Evolutionary conservation across 805 yeast genomes (phyloP).

Genomic region (Starmerella bombicola): DNA sequence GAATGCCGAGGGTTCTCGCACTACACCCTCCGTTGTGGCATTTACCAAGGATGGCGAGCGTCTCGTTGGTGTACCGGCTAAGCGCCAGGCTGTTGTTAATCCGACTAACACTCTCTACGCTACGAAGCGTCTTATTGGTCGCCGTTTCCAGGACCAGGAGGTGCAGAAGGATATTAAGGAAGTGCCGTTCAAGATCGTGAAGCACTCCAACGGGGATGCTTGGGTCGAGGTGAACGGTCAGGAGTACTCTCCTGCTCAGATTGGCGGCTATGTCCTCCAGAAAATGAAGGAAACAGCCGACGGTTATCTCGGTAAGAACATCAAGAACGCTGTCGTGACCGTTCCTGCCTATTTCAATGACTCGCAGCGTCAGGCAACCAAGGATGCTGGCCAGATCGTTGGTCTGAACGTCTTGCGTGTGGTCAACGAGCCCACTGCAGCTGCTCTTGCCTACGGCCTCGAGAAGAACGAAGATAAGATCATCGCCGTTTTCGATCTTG

Average conservation of each 20-base stretch:
- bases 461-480: slow-evolving; percentile 73
- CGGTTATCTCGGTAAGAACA: slow-evolving; percentile 75
- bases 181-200: slow-evolving; percentile 82
- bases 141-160: slow-evolving; percentile 79
- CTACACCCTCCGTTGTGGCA: slow-evolving; percentile 91
- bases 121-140: slow-evolving; percentile 88
- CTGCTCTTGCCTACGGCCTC: slow-evolving; percentile 89
- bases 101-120: slow-evolving; percentile 90
- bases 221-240: slow-evolving; percentile 88
- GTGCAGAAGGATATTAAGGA: slow-evolving; percentile 79
- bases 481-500: slow-evolving; percentile 92
- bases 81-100: slow-evolving; percentile 90
- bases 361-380: slow-evolving; percentile 87
- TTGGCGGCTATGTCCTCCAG: slow-evolving; percentile 85
- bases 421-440: slow-evolving; percentile 85
- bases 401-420: slow-evolving; percentile 84
- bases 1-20: slow-evolving; percentile 63
- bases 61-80: slow-evolving; percentile 87
- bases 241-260: slow-evolving; percentile 85
- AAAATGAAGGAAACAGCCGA: slow-evolving; percentile 99
- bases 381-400: slow-evolving; percentile 95
- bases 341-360: slow-evolving; percentile 87
- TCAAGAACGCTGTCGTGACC: slow-evolving; percentile 80
- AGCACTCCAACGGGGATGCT: slow-evolving; percentile 89
- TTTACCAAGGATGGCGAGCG: slow-evolving; percentile 86